Base-by-base conservation (phyloP, 2,329 filamentous ascomycete species). In the Chalaropsis ovoidea region DNA sequence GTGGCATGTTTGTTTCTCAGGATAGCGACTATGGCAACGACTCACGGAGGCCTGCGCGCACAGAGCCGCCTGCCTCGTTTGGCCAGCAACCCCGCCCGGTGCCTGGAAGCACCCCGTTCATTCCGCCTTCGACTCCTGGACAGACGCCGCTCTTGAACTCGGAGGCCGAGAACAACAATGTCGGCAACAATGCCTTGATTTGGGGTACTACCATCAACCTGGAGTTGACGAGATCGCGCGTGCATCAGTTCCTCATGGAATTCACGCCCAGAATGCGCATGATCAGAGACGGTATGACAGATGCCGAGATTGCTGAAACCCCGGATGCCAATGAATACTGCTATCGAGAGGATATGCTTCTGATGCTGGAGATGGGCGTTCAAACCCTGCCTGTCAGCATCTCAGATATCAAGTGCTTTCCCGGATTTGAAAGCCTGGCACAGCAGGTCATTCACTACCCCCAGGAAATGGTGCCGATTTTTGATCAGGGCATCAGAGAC, bases 131-230 rank as follows among this genome's bases (percentile, higher is more conserved):
- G 22, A 67, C 66, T 17, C 66, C 66, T 4, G 63, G 63, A 15
- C 63, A 65, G 10, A 67, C 61, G 27, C 63, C 52, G 3, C n/a
- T 19, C 45, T 43, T 49, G 45, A 27, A 92, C 6, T 96, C 93
- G 1, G 94, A 99, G 74, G 94, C 94, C 0, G 54, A 58, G 31
- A 58, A 58, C 31, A 58, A 58, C 54, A 58, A 58, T n/a, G 31
- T 39, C 13, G 89, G 96, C 72, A 62, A 62, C 61, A 61, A 52
- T 52, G 66, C 66, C n/a, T 22, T 63, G 24, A 93, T 99, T 69
- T 99, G 94, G 94, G 94, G 94, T 74, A 99, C 94, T 54, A 97
- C 95, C 47, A 89, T 99, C 62, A 96, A 93, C 4, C 88, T 99
- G 64, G 85, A 90, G 68, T 92, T 97, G 74, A 91, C 90, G 0